phyloP scores from a whole-genome alignment of 352 stramenopile species.

The Bremia lactucae region DNA sequence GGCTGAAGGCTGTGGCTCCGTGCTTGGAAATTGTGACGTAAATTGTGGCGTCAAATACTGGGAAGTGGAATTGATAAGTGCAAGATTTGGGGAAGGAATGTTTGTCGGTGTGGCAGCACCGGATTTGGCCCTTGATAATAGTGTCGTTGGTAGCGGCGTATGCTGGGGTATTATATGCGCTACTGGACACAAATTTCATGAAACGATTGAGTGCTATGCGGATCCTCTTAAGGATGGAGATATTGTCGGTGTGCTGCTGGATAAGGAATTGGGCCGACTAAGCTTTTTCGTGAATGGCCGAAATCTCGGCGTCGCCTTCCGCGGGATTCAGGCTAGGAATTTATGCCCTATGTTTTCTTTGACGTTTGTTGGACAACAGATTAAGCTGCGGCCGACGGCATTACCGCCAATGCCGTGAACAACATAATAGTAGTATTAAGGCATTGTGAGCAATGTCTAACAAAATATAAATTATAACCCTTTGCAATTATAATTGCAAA shows the following conservation, averaged over 20 bases:
- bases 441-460: too few species aligned
- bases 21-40: slow-evolving; percentile 48
- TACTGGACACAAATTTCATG: slow-evolving; percentile 69
- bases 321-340: slow-evolving; percentile 42
- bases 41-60: slow-evolving; percentile 72
- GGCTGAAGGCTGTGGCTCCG: slow-evolving; percentile 47
- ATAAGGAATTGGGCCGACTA: slow-evolving; percentile 63
- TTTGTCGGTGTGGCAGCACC: slow-evolving; percentile 53
- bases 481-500: too few species aligned
- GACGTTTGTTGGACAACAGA: slow-evolving; percentile 54
- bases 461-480: too few species aligned
- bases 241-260: slow-evolving; percentile 57
- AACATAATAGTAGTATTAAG: too few species aligned
- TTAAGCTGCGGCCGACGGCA: slow-evolving; percentile 47
- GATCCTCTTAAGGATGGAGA: slow-evolving; percentile 67
- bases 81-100: slow-evolving; percentile 48
- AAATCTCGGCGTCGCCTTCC: slow-evolving; percentile 65
- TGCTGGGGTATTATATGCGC: slow-evolving; percentile 71
- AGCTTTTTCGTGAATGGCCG: slow-evolving; percentile 74
- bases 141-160: slow-evolving; percentile 40
- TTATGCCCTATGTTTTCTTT: slow-evolving; percentile 61
- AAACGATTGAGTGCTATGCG: slow-evolving; percentile 63
- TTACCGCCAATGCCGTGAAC: slow-evolving; percentile 40
- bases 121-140: slow-evolving; percentile 47
- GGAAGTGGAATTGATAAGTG: slow-evolving; percentile 52